Evolutionary conservation across 1,284 basidiomycete genomes (phyloP).

Genomic region (Crucibulum cyathiforme): DNA sequence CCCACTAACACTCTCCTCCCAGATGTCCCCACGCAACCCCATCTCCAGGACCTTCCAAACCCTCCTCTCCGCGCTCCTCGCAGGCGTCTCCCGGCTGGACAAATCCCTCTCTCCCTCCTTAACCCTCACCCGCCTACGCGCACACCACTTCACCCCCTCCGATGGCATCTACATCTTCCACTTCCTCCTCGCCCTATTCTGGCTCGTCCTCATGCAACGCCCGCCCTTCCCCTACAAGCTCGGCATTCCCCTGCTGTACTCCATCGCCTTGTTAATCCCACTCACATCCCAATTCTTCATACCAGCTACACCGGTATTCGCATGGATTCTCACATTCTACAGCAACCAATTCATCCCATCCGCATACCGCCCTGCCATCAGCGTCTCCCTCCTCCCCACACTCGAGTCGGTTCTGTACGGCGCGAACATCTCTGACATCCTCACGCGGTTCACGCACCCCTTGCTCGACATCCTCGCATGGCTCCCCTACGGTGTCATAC

Average conservation of each 20-base stretch:
- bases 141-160: slow-evolving; percentile 64
- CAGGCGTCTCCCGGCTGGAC: slow-evolving; percentile 74
- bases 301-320: slow-evolving; percentile 87
- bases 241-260: slow-evolving; percentile 78
- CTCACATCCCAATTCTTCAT: slow-evolving; percentile 93
- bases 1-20: background rate
- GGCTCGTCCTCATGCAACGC: slow-evolving; percentile 78
- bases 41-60: slow-evolving; percentile 16
- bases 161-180: slow-evolving; percentile 74
- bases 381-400: slow-evolving; percentile 92
- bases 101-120: slow-evolving; percentile 75
- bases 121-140: slow-evolving; percentile 67
- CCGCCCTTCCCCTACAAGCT: slow-evolving; percentile 82
- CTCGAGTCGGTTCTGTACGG: slow-evolving; percentile 95
- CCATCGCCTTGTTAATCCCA: slow-evolving; percentile 77
- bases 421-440: slow-evolving; percentile 95
- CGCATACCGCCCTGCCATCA: slow-evolving; percentile 79
- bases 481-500: slow-evolving; percentile 94
- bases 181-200: slow-evolving; percentile 71
- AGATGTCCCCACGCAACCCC: slow-evolving; percentile 1
- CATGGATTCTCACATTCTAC: slow-evolving; percentile 88
- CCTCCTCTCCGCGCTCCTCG: slow-evolving; percentile 58
- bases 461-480: slow-evolving; percentile 93
- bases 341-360: slow-evolving; percentile 86
- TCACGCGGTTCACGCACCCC: slow-evolving; percentile 93